Conservation (phyloP, 768 basidiomycete genomes). For the Macrolepiota dolichaula region DNA sequence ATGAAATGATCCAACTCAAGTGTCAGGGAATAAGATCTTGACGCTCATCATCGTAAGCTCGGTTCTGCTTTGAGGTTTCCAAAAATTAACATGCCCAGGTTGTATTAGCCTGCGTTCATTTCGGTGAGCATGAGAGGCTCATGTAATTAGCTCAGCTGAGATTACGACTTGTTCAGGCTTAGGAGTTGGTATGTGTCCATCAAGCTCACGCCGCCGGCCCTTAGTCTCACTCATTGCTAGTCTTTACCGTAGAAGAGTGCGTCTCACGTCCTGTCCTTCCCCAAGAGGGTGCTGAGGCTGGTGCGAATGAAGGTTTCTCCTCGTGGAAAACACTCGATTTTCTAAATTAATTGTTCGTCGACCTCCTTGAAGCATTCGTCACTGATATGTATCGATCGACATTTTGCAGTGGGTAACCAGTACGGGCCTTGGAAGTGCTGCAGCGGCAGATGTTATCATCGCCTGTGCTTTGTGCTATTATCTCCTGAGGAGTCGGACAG, state of each 20-base stretch:
- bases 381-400: slow-evolving; percentile 40
- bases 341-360: slow-evolving; percentile 32
- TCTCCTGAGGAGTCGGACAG: slow-evolving; percentile 44
- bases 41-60: slow-evolving; percentile 39
- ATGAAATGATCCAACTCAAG: slow-evolving; percentile 26
- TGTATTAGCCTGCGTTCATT: slow-evolving; percentile 37
- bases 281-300: slow-evolving; percentile 5
- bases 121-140: slow-evolving; percentile 29
- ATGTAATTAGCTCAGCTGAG: background rate
- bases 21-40: slow-evolving; percentile 39
- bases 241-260: slow-evolving; percentile 45
- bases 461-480: slow-evolving; percentile 46
- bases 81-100: slow-evolving; percentile 24
- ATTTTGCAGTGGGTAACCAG: slow-evolving; percentile 43
- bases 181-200: slow-evolving; percentile 33
- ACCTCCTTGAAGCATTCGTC: background rate
- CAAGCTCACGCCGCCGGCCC: background rate
- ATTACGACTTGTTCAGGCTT: slow-evolving; percentile 24
- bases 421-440: slow-evolving; percentile 42
- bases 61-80: background rate
- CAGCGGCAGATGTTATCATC: slow-evolving; percentile 47
- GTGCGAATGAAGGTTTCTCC: slow-evolving; percentile 25
- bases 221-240: slow-evolving; percentile 21
- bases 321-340: slow-evolving; percentile 29
- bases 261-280: slow-evolving; percentile 11